Evolutionary conservation across 2,329 filamentous ascomycete genomes (phyloP).

Genomic region (Phaeomoniella chlamydospora): DNA sequence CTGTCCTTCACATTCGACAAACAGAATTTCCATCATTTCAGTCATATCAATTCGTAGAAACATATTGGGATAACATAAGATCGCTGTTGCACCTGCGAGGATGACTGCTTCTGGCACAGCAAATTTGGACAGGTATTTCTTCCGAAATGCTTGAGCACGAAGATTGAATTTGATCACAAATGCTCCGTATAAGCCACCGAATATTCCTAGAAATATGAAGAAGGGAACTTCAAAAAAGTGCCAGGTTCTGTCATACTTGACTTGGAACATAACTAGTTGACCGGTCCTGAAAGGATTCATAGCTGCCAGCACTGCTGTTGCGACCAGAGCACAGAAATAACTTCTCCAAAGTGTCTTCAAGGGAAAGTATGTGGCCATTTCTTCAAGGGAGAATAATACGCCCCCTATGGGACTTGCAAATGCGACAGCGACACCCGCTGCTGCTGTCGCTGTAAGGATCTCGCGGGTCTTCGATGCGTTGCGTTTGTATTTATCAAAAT

Average conservation of each 20-base stretch:
- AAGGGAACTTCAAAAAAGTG: conserved; percentile 95
- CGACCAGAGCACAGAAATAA: conserved; percentile 94
- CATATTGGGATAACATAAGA: conserved; percentile 94
- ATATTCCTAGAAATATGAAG: conserved; percentile 79
- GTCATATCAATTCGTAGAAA: conserved; percentile 97
- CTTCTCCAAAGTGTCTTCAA: conserved; percentile 96
- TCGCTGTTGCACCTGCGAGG: conserved; percentile 66
- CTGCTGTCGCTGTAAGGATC: conserved; percentile 86
- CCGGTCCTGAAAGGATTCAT: conserved; percentile 98
- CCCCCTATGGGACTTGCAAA: conserved; percentile 97
- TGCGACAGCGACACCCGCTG: conserved; percentile 87
- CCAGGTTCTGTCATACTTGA: conserved; percentile 89
- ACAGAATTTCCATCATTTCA: conserved; percentile 96
- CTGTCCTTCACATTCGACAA: conserved; percentile 78
- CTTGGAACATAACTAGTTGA: conserved; percentile 98
- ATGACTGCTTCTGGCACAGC: conserved; percentile 76
- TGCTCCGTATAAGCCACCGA: conserved; percentile 88
- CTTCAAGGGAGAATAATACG: conserved; percentile 89
- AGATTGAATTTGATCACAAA: conserved; percentile 98
- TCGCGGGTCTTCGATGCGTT: conserved; percentile 92
- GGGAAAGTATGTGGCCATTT: conserved; percentile 94
- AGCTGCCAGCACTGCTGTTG: conserved; percentile 77
- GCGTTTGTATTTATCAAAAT: conserved; percentile 82
- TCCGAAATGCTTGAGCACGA: conserved; percentile 77
- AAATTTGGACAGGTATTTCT: conserved; percentile 75